phyloP scores from a whole-genome alignment of 805 yeast genomes.

The Brettanomyces sp. region DNA sequence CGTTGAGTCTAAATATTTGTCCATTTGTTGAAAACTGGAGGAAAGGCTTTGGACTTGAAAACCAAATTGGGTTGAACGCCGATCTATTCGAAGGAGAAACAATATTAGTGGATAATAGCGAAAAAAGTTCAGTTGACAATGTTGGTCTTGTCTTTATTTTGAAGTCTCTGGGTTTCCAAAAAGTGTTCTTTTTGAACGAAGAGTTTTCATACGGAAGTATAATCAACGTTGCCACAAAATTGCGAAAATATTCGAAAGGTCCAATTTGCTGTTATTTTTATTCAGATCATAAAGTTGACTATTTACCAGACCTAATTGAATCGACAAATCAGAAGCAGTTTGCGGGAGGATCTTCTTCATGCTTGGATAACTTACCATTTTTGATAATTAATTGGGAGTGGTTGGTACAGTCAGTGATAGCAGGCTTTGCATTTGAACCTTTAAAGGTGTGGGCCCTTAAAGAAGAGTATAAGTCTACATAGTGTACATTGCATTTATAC shows the following conservation, averaged over 20 bases:
- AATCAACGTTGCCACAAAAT: background rate
- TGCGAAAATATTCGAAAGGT: background rate
- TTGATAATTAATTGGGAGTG: slow-evolving; percentile 51
- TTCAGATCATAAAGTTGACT: background rate
- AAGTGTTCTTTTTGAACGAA: background rate
- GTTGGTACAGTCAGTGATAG: slow-evolving; percentile 54
- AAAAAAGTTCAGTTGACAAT: slow-evolving; percentile 15
- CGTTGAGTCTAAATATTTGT: slow-evolving; percentile 38
- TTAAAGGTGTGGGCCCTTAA: background rate
- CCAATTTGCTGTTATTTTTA: slow-evolving; percentile 1
- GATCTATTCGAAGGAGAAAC: slow-evolving; percentile 23
- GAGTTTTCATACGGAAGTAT: background rate
- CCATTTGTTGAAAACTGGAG: slow-evolving; percentile 32
- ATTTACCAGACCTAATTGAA: background rate
- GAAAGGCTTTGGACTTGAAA: slow-evolving; percentile 20
- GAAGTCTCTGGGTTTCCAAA: slow-evolving; percentile 3
- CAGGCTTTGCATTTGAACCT: slow-evolving; percentile 9
- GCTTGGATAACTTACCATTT: slow-evolving; percentile 5
- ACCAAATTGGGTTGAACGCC: slow-evolving; percentile 35
- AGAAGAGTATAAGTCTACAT: background rate
- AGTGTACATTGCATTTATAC: too few relatives aligned
- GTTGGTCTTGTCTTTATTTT: slow-evolving; percentile 6
- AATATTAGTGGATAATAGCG: slow-evolving; percentile 29
- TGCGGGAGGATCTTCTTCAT: background rate
- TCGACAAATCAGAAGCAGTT: background rate